phyloP scores from a whole-genome alignment of 768 basidiomycete genomes.

The Mycena galericulata region DNA sequence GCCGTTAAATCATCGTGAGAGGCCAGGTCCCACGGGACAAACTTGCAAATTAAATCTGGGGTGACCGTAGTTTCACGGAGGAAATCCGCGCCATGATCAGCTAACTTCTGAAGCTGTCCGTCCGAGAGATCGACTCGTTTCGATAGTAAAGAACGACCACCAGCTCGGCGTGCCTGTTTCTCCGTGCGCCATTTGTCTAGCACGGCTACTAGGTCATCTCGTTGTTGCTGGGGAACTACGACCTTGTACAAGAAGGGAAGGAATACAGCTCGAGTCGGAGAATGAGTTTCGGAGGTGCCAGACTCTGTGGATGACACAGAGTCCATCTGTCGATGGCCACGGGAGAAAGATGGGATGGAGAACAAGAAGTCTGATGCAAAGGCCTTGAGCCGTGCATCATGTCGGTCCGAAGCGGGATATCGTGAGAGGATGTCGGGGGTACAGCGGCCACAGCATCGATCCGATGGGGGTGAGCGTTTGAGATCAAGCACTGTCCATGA shows the following conservation, averaged over 20 bases:
- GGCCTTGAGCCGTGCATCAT: conserved; percentile 18
- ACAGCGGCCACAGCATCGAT: conserved; percentile 11
- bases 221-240: conserved; percentile 7
- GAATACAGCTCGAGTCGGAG: conserved; percentile 1
- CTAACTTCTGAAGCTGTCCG: conserved; percentile 8
- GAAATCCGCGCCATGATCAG: conserved; percentile 7
- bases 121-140: conserved; percentile 9
- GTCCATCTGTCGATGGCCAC: conserved; percentile 12
- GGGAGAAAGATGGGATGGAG: conserved; percentile 13
- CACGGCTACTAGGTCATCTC: conserved; percentile 8
- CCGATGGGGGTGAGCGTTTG: conserved; percentile 14
- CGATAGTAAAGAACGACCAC: conserved; percentile 8
- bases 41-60: conserved; percentile 18
- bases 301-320: conserved; percentile 3
- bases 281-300: background rate
- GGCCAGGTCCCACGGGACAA: conserved; percentile 1
- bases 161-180: background rate
- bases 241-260: conserved; percentile 9
- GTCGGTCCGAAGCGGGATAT: conserved; percentile 13
- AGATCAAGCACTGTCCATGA: conserved; percentile 24
- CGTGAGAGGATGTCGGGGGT: conserved; percentile 21
- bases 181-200: conserved; percentile 8
- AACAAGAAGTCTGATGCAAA: conserved; percentile 19
- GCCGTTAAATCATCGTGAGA: conserved; percentile 4
- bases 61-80: conserved; percentile 6